These are phyloP conservation scores for Yarrowia osloensis DNA, from an alignment of 805 yeast genomes.

Conservation along the genomic window DNA sequence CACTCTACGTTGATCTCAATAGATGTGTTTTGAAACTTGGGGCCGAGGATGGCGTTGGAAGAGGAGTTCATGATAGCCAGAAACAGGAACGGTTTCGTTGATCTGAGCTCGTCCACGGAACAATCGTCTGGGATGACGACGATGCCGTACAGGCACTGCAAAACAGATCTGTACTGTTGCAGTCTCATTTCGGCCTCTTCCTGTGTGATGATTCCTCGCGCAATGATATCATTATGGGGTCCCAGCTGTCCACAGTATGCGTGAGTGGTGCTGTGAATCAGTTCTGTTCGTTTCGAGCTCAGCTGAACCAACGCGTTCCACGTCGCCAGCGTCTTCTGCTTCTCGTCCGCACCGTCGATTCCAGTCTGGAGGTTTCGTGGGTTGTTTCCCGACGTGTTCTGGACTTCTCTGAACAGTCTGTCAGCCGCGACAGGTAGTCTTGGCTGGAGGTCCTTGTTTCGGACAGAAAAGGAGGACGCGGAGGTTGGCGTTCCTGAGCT, in stretches of 20 bases:
- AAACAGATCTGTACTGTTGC: conserved; percentile 49
- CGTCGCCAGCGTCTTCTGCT: conserved; percentile 11
- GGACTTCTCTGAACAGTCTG: conserved; percentile 7
- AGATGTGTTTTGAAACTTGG: conserved; percentile 2
- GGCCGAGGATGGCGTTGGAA: conserved; percentile 42
- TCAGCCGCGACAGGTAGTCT: conserved; percentile 9
- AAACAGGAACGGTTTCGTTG: conserved; percentile 60
- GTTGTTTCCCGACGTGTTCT: background rate
- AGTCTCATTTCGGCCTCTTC: conserved; percentile 63
- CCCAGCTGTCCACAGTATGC: conserved; percentile 31
- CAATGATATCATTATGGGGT: conserved; percentile 46
- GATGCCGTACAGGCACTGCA: conserved; percentile 57
- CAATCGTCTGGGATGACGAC: conserved; percentile 53
- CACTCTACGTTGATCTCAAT: conserved; percentile 7
- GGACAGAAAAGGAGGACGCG: conserved; percentile 5
- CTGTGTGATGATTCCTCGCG: conserved; percentile 56
- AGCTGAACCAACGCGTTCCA: conserved; percentile 13
- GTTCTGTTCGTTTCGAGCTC: conserved; percentile 13
- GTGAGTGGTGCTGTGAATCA: conserved; percentile 1
- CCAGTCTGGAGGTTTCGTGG: conserved; percentile 1
- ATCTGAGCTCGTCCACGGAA: conserved; percentile 52
- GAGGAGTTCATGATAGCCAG: conserved; percentile 65
- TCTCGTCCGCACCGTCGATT: conserved; percentile 1
- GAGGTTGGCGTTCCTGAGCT: conserved; percentile 11
- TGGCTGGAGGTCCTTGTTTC: conserved; percentile 24